A percentile compares a stretch with the other conserved stretches of the same genome.
These are phyloP conservation scores for Allomyces macrogynus DNA, from an alignment of 192 early-diverging fungal species.

Conservation along the genomic window DNA sequence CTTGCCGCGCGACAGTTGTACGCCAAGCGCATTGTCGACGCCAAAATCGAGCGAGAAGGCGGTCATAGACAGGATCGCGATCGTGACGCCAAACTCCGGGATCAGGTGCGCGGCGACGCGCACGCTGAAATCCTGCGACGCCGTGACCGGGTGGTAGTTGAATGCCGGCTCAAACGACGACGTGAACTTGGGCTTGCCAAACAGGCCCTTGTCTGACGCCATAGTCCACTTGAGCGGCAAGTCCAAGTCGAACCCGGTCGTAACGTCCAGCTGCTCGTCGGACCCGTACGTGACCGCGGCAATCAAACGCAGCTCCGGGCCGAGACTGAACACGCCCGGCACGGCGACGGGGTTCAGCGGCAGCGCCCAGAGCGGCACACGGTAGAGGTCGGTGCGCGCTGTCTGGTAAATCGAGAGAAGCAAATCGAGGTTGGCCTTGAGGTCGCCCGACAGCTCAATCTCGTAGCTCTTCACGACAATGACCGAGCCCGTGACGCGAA, in stretches of 20 bases:
- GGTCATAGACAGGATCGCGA: slow-evolving; percentile 1
- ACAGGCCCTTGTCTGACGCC: slow-evolving; percentile 3
- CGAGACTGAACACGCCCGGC: slow-evolving; percentile 4
- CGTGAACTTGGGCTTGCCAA: slow-evolving; percentile 2
- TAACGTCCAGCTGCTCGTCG: slow-evolving; percentile 1
- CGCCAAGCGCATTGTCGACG: slow-evolving; percentile 5
- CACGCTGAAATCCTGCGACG: slow-evolving; percentile 3
- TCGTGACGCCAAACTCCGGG: slow-evolving; percentile 2
- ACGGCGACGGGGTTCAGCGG: slow-evolving; percentile 1
- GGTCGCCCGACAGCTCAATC: slow-evolving; percentile 3
- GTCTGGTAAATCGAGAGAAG: not conserved
- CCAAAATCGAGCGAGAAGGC: slow-evolving; percentile 2
- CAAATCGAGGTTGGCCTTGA: slow-evolving; percentile 5
- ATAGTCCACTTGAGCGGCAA: slow-evolving; percentile 2
- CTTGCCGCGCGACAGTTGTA: slow-evolving; percentile 4
- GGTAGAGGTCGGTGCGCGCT: not conserved
- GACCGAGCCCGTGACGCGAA: slow-evolving; percentile 2
- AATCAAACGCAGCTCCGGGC: slow-evolving; percentile 3
- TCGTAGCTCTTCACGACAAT: slow-evolving; percentile 3
- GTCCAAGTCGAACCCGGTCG: slow-evolving; percentile 3
- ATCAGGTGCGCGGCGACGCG: slow-evolving; percentile 6
- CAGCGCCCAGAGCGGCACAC: not conserved
- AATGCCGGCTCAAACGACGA: not conserved
- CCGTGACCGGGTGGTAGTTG: not conserved
- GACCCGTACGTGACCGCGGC: slow-evolving; percentile 3